phyloP scores from a whole-genome alignment of 352 stramenopile genomes.

The Globisporangium rhizosaccharum region DNA sequence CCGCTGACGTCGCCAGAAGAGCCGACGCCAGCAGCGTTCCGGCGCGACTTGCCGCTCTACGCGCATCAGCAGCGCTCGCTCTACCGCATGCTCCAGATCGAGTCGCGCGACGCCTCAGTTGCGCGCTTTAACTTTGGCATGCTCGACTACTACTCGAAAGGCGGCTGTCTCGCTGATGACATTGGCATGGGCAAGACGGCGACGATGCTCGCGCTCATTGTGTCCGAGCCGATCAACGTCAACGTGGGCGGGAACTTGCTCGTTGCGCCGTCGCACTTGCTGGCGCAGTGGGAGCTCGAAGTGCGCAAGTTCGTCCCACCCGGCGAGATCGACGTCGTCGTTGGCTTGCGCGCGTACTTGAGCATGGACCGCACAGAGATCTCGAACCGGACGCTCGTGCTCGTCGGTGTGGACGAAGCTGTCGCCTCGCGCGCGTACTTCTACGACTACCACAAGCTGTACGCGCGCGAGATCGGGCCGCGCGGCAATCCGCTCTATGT shows the following conservation, averaged over 20 bases:
- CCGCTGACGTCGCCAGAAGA: constrained; percentile 62
- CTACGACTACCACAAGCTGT: constrained; percentile 65
- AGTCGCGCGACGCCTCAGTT: constrained; percentile 55
- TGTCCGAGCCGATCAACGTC: constrained; percentile 50
- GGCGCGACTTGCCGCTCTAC: constrained; percentile 48
- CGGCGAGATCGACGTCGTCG: constrained; percentile 66
- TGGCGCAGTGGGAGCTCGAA: constrained; percentile 77
- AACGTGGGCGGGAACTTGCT: constrained; percentile 54
- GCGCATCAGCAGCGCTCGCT: constrained; percentile 79
- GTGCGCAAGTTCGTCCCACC: constrained; percentile 69
- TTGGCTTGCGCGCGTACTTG: constrained; percentile 56
- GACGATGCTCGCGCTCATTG: constrained; percentile 72
- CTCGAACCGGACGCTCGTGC: constrained; percentile 77
- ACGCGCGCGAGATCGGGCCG: constrained; percentile 29
- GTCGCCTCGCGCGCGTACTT: constrained; percentile 50
- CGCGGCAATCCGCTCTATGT: constrained; percentile 34
- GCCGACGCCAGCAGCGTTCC: constrained; percentile 53
- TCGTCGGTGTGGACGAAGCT: constrained; percentile 73
- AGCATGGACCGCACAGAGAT: constrained; percentile 33
- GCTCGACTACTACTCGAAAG: constrained; percentile 65
- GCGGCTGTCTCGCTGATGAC: constrained; percentile 66
- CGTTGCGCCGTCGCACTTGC: constrained; percentile 70
- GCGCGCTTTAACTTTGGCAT: constrained; percentile 71
- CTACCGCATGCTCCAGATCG: constrained; percentile 81
- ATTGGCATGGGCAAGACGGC: constrained; percentile 86